Evolutionary conservation across 257 asterid species (phyloP).

Genomic region (Nicotiana tomentosiformis): DNA sequence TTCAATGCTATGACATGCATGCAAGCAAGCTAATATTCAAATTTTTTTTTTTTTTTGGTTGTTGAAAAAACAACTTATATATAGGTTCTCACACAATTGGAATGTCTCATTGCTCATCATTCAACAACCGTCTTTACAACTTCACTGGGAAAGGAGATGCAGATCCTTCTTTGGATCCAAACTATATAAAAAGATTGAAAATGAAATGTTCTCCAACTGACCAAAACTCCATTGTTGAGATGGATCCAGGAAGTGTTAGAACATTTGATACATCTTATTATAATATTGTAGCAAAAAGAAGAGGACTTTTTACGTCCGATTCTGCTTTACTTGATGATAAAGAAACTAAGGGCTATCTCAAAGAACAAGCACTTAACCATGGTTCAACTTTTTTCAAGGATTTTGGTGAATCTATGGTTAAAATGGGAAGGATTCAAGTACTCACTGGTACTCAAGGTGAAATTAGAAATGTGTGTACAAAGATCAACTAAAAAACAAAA

Average conservation of each 20-base stretch:
- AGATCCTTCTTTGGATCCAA: constrained; percentile 28
- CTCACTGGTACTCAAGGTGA: constrained; percentile 35
- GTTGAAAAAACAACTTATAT: not conserved
- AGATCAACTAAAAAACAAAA: constrained; percentile 11
- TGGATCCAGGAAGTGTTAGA: constrained; percentile 40
- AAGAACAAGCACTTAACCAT: constrained; percentile 13
- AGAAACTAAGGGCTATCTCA: constrained; percentile 30
- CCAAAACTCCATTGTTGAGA: constrained; percentile 27
- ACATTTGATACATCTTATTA: constrained; percentile 32
- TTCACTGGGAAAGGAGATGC: constrained; percentile 28
- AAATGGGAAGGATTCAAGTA: constrained; percentile 39
- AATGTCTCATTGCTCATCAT: constrained; percentile 37
- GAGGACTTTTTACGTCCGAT: constrained; percentile 41
- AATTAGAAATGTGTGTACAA: constrained; percentile 34
- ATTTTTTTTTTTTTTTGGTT: not conserved
- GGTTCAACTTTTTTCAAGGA: constrained; percentile 34
- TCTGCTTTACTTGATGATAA: constrained; percentile 31
- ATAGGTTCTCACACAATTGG: constrained; percentile 43
- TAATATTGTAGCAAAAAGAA: constrained; percentile 22
- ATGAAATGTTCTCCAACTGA: constrained; percentile 25
- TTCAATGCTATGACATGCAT: not conserved
- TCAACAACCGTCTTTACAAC: constrained; percentile 35
- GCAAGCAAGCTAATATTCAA: not conserved
- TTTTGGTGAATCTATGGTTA: constrained; percentile 45
- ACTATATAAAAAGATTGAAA: constrained; percentile 19